These are phyloP conservation scores for Mucor plumbeus DNA, from an alignment of 371 early-diverging fungal species.

Conservation along the genomic window DNA sequence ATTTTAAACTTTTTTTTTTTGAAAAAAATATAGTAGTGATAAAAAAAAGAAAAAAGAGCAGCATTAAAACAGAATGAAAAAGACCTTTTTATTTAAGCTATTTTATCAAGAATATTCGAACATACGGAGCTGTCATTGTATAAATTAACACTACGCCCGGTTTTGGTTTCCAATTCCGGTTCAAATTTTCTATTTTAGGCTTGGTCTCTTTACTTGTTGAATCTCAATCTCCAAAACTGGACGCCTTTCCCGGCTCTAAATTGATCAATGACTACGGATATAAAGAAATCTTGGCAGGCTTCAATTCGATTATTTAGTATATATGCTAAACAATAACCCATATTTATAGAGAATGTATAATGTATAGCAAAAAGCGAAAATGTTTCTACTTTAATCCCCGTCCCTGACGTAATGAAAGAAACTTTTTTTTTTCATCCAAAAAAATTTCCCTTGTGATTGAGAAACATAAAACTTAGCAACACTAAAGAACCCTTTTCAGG, in stretches of 20 bases:
- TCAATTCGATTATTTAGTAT: neutral
- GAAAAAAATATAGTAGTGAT: neutral
- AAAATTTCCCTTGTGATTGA: neutral
- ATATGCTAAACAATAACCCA: neutral
- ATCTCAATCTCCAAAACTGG: neutral
- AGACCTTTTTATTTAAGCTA: neutral
- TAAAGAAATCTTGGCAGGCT: neutral
- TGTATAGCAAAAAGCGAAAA: neutral
- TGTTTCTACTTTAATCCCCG: neutral
- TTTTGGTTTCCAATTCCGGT: neutral
- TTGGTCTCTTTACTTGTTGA: neutral
- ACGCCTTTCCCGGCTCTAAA: neutral
- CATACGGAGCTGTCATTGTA: conserved; percentile 2
- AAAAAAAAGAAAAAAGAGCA: neutral
- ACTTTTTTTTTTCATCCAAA: neutral
- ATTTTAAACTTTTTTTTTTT: neutral
- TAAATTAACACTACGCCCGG: neutral
- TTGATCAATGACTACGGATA: conserved; percentile 1
- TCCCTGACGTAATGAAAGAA: conserved; percentile 1
- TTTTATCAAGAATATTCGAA: conserved; percentile 3
- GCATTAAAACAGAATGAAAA: neutral
- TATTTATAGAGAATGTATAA: neutral
- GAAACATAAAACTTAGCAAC: conserved; percentile 5
- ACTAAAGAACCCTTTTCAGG: neutral
- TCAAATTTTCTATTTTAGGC: neutral